Conservation (phyloP, 192 early-diverging fungal genomes). For the Linnemannia zychae region DNA sequence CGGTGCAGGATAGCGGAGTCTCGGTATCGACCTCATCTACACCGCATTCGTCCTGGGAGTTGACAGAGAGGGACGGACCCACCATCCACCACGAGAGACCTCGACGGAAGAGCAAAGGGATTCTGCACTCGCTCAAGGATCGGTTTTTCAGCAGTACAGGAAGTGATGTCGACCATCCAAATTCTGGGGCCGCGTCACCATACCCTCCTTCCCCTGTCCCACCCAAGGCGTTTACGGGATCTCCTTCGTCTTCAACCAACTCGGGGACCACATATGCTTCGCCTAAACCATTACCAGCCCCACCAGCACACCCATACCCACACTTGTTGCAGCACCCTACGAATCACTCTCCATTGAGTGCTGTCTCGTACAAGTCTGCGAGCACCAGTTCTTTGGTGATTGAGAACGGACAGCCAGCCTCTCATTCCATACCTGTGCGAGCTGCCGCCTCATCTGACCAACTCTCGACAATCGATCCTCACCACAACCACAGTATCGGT, state of each 20-base stretch:
- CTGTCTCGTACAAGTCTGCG: constrained; percentile 42
- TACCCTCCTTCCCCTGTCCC: constrained; percentile 48
- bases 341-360: constrained; percentile 27
- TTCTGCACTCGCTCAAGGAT: constrained; percentile 48
- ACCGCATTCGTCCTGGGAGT: constrained; percentile 51
- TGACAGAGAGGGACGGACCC: constrained; percentile 39
- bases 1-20: constrained; percentile 47
- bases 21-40: constrained; percentile 49
- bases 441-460: constrained; percentile 38
- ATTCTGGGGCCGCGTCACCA: constrained; percentile 21
- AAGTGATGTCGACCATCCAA: constrained; percentile 21
- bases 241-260: constrained; percentile 46
- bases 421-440: background rate
- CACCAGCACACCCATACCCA: constrained; percentile 46
- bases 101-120: constrained; percentile 53
- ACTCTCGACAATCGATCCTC: constrained; percentile 8
- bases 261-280: constrained; percentile 43
- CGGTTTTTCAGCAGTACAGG: constrained; percentile 39
- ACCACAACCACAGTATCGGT: background rate
- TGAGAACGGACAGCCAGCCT: constrained; percentile 36
- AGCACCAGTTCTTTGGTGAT: constrained; percentile 50
- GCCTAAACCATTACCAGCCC: constrained; percentile 53
- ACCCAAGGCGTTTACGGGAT: constrained; percentile 17
- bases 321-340: constrained; percentile 26
- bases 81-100: constrained; percentile 18